A percentile compares a stretch with the other conserved stretches of the same genome.
Conservation (phyloP, 805 yeast genomes). For the Starmerella gropengiesseri region DNA sequence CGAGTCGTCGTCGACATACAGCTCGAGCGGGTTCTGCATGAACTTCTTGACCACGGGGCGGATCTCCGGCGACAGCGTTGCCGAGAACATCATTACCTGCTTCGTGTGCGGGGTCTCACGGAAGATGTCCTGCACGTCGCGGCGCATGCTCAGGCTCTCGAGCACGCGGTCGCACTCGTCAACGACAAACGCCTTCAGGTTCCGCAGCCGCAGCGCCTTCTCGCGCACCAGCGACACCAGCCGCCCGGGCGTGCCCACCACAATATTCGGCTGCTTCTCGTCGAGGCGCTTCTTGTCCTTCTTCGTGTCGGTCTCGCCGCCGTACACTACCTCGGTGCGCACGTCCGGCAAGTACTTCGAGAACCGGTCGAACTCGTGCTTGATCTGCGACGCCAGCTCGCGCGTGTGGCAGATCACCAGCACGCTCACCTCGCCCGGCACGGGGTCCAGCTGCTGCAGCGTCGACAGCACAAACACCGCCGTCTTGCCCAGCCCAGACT, state of each 20-base stretch:
- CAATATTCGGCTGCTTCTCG: constrained; percentile 91
- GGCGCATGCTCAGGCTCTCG: constrained; percentile 87
- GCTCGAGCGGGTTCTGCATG: constrained; percentile 95
- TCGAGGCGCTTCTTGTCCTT: constrained; percentile 72
- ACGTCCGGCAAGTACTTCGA: constrained; percentile 98
- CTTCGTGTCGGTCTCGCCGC: constrained; percentile 79
- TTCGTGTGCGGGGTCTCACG: constrained; percentile 96
- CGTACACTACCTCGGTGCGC: constrained; percentile 90
- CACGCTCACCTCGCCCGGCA: constrained; percentile 91
- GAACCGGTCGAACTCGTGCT: constrained; percentile 93
- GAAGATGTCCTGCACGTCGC: constrained; percentile 96
- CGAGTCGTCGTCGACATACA: constrained; percentile 94
- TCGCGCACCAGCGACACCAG: constrained; percentile 88
- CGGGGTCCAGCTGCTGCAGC: constrained; percentile 92
- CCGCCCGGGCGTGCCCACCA: constrained; percentile 98
- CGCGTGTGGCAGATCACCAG: constrained; percentile 96
- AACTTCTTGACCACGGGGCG: constrained; percentile 96
- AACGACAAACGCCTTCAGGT: constrained; percentile 86
- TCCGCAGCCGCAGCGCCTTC: constrained; percentile 72
- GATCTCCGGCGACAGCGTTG: constrained; percentile 86
- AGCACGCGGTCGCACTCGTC: constrained; percentile 98
- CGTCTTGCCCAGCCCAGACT: constrained; percentile 98
- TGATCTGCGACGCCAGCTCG: constrained; percentile 96
- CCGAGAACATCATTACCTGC: constrained; percentile 99
- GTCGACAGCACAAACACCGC: constrained; percentile 96